Evolutionary conservation across 2,329 filamentous ascomycete species (phyloP).

Genomic region (Fusarium sp.): DNA sequence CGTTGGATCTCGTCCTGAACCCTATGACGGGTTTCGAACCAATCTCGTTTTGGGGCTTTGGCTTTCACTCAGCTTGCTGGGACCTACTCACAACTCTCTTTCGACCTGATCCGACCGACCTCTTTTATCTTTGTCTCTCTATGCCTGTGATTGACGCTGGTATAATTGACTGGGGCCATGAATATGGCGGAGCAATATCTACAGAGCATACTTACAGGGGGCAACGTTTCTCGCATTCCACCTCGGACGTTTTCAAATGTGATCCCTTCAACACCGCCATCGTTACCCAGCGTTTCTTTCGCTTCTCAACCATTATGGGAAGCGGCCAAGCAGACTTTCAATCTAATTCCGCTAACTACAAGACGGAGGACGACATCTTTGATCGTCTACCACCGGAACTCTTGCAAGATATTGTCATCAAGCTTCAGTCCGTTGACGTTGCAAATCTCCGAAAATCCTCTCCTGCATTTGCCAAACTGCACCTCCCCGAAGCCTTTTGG

Average conservation of each 20-base stretch:
- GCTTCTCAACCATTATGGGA: not conserved
- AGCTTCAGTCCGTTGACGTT: constrained; percentile 15
- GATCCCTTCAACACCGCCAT: constrained; percentile 2
- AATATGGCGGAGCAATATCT: constrained; percentile 14
- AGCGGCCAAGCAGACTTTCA: not conserved
- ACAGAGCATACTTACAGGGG: not conserved
- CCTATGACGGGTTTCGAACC: constrained; percentile 1
- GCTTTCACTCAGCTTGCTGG: constrained; percentile 29
- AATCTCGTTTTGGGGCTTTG: constrained; percentile 23
- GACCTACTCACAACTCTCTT: constrained; percentile 9
- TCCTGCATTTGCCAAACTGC: not conserved
- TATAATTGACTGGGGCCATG: constrained; percentile 25
- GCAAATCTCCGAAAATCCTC: constrained; percentile 8
- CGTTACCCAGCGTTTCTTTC: constrained; percentile 4
- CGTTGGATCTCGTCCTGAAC: constrained; percentile 1
- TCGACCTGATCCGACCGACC: not conserved
- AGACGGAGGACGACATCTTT: constrained; percentile 12
- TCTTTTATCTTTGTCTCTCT: constrained; percentile 19
- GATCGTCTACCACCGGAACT: constrained; percentile 11
- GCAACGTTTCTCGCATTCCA: too few relatives aligned
- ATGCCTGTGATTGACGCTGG: constrained; percentile 3
- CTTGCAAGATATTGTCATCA: constrained; percentile 13
- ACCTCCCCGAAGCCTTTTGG: constrained; percentile 26
- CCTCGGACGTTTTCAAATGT: not conserved
- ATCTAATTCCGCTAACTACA: not conserved